phyloP scores from a whole-genome alignment of 306 rosid species.

The Morella rubra region DNA sequence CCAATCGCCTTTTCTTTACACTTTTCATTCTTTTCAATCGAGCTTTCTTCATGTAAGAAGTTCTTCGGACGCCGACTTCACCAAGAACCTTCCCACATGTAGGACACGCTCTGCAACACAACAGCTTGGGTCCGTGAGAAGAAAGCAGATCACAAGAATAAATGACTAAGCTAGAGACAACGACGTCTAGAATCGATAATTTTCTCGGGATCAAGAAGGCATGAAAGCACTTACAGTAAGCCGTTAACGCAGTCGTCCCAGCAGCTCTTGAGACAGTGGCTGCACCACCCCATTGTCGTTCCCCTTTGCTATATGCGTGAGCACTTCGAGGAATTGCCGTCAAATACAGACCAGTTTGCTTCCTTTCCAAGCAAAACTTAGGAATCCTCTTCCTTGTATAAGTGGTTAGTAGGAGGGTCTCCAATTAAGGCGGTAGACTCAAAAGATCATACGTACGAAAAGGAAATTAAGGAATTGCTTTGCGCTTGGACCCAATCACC shows the following conservation, averaged over 20 bases:
- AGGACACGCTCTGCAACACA: not conserved
- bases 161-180: not conserved
- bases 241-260: not conserved
- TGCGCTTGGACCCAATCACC: too few relatives aligned
- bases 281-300: not conserved
- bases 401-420: too few relatives aligned
- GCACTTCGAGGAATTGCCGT: too few relatives aligned
- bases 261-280: not conserved
- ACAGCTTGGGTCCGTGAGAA: not conserved
- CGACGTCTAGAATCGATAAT: not conserved
- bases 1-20: not conserved
- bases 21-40: not conserved
- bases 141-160: not conserved
- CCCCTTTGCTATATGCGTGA: too few relatives aligned
- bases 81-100: slow-evolving; percentile 9
- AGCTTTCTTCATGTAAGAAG: not conserved
- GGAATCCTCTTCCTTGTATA: too few relatives aligned
- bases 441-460: too few relatives aligned
- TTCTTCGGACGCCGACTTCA: not conserved
- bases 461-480: too few relatives aligned
- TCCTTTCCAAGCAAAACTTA: too few relatives aligned
- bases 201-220: not conserved
- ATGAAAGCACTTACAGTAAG: not conserved
- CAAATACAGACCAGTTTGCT: too few relatives aligned
- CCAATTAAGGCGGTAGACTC: too few relatives aligned